These are phyloP conservation scores for Daedalea quercina DNA, from an alignment of 768 basidiomycete genomes.

Conservation along the genomic window DNA sequence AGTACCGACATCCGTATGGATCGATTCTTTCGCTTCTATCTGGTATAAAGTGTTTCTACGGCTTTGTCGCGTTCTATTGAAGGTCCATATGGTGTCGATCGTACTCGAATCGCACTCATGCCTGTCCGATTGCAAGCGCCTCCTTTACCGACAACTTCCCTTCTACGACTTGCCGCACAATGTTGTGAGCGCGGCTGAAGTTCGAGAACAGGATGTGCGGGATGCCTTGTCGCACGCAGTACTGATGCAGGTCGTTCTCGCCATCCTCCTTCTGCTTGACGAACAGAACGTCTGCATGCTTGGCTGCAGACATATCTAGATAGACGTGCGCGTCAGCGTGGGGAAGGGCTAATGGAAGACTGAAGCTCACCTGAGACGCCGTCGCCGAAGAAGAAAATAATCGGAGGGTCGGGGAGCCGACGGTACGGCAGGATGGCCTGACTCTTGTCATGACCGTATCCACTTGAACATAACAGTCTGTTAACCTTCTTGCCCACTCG, in stretches of 20 bases:
- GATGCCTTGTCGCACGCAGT: conserved; percentile 76
- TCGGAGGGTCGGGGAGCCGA: conserved; percentile 61
- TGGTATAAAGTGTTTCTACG: too few species aligned
- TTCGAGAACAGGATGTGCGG: conserved; percentile 72
- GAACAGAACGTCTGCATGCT: conserved; percentile 90
- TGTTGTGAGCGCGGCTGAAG: conserved; percentile 53
- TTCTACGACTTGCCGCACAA: conserved; percentile 65
- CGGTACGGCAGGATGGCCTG: conserved; percentile 90
- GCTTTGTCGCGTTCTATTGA: too few species aligned
- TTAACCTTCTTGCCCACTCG: not conserved
- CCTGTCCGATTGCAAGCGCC: conserved; percentile 23
- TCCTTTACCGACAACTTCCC: conserved; percentile 56
- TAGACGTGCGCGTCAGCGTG: not conserved
- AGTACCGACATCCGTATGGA: too few species aligned
- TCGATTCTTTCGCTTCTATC: too few species aligned
- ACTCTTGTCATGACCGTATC: conserved; percentile 94
- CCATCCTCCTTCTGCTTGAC: conserved; percentile 75
- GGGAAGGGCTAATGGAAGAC: not conserved
- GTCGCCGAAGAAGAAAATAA: conserved; percentile 95
- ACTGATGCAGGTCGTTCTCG: conserved; percentile 82
- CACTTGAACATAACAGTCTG: conserved; percentile 43
- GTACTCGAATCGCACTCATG: conserved; percentile 1
- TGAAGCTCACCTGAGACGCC: conserved; percentile 77
- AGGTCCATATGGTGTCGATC: too few species aligned
- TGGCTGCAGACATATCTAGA: conserved; percentile 86